Conservation (phyloP, 2,329 filamentous ascomycete genomes). For the Calonectria pseudoreteaudii region DNA sequence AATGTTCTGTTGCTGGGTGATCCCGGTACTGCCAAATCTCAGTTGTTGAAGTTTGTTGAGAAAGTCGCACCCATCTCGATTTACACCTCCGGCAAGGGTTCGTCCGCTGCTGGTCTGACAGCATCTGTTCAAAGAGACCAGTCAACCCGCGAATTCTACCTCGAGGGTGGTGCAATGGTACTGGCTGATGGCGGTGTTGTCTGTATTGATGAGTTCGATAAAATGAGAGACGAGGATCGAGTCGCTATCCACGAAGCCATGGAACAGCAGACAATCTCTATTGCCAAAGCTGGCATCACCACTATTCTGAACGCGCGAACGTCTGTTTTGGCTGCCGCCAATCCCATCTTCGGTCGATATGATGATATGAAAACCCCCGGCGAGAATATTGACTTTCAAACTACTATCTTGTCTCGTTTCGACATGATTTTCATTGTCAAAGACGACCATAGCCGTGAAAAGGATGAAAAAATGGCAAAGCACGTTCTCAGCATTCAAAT, state of each 20-base stretch:
- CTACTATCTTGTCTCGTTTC: constrained; percentile 96
- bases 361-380: constrained; percentile 98
- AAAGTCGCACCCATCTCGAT: constrained; percentile 97
- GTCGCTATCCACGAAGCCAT: constrained; percentile 99
- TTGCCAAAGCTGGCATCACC: constrained; percentile 98
- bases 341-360: constrained; percentile 97
- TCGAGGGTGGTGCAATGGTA: constrained; percentile 98
- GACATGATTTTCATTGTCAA: constrained; percentile 99
- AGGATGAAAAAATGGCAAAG: constrained; percentile 93
- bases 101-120: constrained; percentile 95
- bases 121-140: constrained; percentile 96
- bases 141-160: constrained; percentile 93
- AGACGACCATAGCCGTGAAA: constrained; percentile 89
- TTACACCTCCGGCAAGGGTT: constrained; percentile 98
- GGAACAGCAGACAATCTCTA: constrained; percentile 99
- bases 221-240: constrained; percentile 98
- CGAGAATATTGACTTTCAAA: constrained; percentile 99
- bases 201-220: constrained; percentile 99
- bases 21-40: constrained; percentile 97
- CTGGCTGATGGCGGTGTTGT: constrained; percentile 96
- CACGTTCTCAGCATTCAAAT: constrained; percentile 99
- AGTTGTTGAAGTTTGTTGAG: constrained; percentile 96
- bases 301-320: constrained; percentile 97
- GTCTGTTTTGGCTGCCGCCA: constrained; percentile 93
- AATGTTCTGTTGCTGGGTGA: constrained; percentile 97